Evolutionary conservation across 2,329 filamentous ascomycete genomes (phyloP).

Genomic region (Tolypocladium paradoxum): DNA sequence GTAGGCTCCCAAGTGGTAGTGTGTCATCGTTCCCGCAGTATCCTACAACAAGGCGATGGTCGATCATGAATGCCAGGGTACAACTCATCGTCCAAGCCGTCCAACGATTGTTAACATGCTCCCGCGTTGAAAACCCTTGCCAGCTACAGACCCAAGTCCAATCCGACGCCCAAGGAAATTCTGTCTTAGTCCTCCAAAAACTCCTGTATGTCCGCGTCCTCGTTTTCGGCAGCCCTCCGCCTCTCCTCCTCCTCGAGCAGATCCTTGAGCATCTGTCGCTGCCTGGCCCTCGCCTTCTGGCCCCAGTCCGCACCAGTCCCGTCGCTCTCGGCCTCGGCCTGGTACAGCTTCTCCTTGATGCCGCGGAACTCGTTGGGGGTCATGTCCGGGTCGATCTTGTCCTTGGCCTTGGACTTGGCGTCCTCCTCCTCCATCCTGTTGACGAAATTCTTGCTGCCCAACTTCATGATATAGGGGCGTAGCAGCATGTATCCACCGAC

Average conservation of each 20-base stretch:
- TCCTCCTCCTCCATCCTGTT: conserved; percentile 52
- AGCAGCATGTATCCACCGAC: conserved; percentile 64
- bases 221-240: conserved; percentile 49
- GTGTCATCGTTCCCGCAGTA: not conserved
- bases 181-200: conserved; percentile 41
- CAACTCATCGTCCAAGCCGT: not conserved
- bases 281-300: conserved; percentile 57
- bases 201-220: conserved; percentile 67
- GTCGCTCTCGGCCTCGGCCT: conserved; percentile 33
- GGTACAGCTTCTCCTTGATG: conserved; percentile 39
- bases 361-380: conserved; percentile 56
- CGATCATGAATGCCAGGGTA: too few species aligned
- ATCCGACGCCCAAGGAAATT: not conserved
- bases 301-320: conserved; percentile 52
- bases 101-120: not conserved
- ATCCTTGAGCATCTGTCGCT: conserved; percentile 56
- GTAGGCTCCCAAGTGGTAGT: not conserved
- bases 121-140: not conserved
- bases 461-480: conserved; percentile 62
- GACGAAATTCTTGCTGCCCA: conserved; percentile 52
- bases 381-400: conserved; percentile 31
- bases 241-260: conserved; percentile 53
- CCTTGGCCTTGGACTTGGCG: conserved; percentile 21
- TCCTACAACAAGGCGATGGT: too few species aligned
- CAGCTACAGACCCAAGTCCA: not conserved